Percentiles rank a stretch among this genome's conserved stretches.
phyloP scores from a whole-genome alignment of 192 early-diverging fungal species.

The Chytriomyces sp. region DNA sequence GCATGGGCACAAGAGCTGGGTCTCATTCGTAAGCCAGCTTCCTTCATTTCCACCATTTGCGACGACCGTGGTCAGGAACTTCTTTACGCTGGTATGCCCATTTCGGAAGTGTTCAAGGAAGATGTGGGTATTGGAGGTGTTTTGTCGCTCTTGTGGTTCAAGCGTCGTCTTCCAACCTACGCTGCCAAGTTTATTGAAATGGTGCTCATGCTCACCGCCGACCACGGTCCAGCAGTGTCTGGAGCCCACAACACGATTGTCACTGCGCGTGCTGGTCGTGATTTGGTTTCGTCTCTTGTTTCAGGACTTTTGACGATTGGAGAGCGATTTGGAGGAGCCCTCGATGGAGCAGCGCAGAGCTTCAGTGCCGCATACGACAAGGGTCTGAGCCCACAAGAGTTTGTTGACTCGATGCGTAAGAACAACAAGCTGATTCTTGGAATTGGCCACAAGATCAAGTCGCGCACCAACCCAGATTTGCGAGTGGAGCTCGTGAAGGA shows the following conservation, averaged over 20 bases:
- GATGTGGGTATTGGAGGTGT: slow-evolving; percentile 99
- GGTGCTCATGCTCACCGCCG: slow-evolving; percentile 99
- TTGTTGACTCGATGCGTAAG: slow-evolving; percentile 93
- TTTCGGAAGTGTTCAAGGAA: slow-evolving; percentile 98
- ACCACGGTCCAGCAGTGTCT: slow-evolving; percentile 98
- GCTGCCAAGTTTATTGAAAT: slow-evolving; percentile 99
- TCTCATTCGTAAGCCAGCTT: slow-evolving; percentile 96
- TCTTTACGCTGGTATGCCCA: slow-evolving; percentile 97
- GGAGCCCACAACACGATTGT: slow-evolving; percentile 77
- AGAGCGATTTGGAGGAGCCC: slow-evolving; percentile 95
- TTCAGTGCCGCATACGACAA: slow-evolving; percentile 94
- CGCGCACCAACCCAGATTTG: slow-evolving; percentile 96
- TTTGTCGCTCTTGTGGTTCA: slow-evolving; percentile 97
- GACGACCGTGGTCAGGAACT: slow-evolving; percentile 99
- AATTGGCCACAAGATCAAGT: slow-evolving; percentile 99
- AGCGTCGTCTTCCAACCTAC: slow-evolving; percentile 92
- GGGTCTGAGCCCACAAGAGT: slow-evolving; percentile 89
- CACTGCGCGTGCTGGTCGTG: slow-evolving; percentile 95
- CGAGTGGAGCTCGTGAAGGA: slow-evolving; percentile 95
- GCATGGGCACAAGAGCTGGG: slow-evolving; percentile 99
- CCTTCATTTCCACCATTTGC: slow-evolving; percentile 97
- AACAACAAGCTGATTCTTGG: slow-evolving; percentile 97
- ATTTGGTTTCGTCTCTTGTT: slow-evolving; percentile 93
- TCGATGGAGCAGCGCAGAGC: slow-evolving; percentile 93
- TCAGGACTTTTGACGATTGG: slow-evolving; percentile 96